Evolutionary conservation across 2,329 filamentous ascomycete species (phyloP).

Genomic region (Emmonsia crescens): DNA sequence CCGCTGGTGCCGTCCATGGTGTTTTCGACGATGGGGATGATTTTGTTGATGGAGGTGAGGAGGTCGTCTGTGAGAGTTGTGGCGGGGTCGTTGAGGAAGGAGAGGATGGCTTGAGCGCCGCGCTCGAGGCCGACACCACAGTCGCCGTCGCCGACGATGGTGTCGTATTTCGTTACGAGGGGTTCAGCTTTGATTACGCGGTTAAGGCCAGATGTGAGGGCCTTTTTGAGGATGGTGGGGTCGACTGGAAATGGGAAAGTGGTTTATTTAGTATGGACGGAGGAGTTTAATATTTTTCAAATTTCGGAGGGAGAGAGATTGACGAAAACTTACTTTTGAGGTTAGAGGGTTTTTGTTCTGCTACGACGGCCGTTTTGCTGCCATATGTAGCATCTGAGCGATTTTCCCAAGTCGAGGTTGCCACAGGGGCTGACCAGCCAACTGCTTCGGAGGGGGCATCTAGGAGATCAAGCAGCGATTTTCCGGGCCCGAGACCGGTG

Average conservation of each 20-base stretch:
- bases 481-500: constrained; percentile 44
- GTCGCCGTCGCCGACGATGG: constrained; percentile 80
- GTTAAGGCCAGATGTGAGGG: constrained; percentile 45
- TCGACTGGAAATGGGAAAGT: constrained; percentile 4
- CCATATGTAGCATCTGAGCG: constrained; percentile 33
- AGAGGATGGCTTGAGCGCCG: constrained; percentile 58
- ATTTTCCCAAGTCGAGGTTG: constrained; percentile 48
- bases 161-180: constrained; percentile 58
- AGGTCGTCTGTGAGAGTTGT: constrained; percentile 44
- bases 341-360: constrained; percentile 42
- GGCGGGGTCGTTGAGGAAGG: constrained; percentile 29
- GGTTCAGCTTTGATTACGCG: constrained; percentile 53
- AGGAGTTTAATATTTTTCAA: too few relatives aligned
- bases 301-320: background rate
- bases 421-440: constrained; percentile 55
- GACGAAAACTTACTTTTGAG: constrained; percentile 36
- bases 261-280: background rate
- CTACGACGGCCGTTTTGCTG: constrained; percentile 30
- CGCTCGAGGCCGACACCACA: constrained; percentile 79
- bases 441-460: constrained; percentile 57
- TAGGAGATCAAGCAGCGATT: constrained; percentile 52
- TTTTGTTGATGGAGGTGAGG: constrained; percentile 48
- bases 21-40: constrained; percentile 54
- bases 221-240: constrained; percentile 34
- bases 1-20: constrained; percentile 66